Evolutionary conservation across 495 filamentous ascomycete species (phyloP).

Genomic region (Bacidia rubella): DNA sequence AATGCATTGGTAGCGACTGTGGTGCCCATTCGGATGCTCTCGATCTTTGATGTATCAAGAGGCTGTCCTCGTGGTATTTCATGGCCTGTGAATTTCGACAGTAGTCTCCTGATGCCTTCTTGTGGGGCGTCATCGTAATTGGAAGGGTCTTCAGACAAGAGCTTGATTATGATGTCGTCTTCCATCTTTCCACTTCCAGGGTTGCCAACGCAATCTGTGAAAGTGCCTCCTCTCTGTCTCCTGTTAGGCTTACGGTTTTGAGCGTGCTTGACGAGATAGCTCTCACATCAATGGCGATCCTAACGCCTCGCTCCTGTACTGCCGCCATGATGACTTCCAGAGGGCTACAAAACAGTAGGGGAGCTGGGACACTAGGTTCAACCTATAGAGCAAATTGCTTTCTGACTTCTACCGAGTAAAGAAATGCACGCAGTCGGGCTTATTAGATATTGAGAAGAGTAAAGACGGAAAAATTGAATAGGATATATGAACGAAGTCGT

Average conservation of each 20-base stretch:
- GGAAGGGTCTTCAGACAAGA: conserved; percentile 77
- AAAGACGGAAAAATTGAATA: too few species aligned
- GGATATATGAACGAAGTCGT: too few species aligned
- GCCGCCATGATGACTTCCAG: conserved; percentile 9
- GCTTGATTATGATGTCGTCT: conserved; percentile 71
- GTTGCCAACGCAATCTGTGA: conserved; percentile 59
- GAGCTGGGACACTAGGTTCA: too few species aligned
- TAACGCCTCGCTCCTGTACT: conserved; percentile 15
- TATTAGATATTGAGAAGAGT: too few species aligned
- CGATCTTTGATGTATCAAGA: conserved; percentile 72
- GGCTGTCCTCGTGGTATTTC: conserved; percentile 70
- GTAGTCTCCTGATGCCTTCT: conserved; percentile 80
- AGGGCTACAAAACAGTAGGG: background rate
- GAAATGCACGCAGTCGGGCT: too few species aligned
- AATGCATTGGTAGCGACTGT: conserved; percentile 87
- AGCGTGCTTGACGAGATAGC: background rate
- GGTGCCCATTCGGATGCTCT: conserved; percentile 79
- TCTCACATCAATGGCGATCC: conserved; percentile 22
- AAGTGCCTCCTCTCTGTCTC: conserved; percentile 50
- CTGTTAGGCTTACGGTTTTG: conserved; percentile 6
- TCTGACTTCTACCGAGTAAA: too few species aligned
- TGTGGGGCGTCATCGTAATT: conserved; percentile 84
- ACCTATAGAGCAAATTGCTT: too few species aligned
- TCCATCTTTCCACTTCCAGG: conserved; percentile 41
- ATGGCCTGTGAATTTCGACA: conserved; percentile 63